phyloP scores from a whole-genome alignment of 129 eudicot genomes.

The Tanacetum coccineum region DNA sequence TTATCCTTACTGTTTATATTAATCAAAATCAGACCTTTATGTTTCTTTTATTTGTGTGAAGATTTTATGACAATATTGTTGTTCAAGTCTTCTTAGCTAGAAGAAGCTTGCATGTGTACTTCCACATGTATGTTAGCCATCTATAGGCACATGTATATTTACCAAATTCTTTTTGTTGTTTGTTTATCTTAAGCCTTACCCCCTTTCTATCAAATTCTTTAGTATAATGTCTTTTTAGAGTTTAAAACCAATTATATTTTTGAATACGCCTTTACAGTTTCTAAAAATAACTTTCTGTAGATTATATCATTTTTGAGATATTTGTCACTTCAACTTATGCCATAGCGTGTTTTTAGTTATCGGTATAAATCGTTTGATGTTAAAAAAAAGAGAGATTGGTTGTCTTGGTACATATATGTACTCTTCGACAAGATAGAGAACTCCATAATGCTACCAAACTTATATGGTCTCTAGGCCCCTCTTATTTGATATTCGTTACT shows the following conservation, averaged over 20 bases:
- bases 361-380: too few species aligned
- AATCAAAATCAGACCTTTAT: conserved; percentile 31
- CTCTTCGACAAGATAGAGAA: neutral
- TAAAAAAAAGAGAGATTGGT: neutral
- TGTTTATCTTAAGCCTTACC: conserved; percentile 6
- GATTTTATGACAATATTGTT: conserved; percentile 20
- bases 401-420: neutral
- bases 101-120: conserved; percentile 36
- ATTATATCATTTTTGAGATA: neutral
- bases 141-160: conserved; percentile 18
- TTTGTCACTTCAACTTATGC: neutral
- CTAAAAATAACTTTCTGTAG: neutral
- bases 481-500: neutral
- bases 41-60: conserved; percentile 12
- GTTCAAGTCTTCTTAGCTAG: conserved; percentile 27
- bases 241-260: neutral
- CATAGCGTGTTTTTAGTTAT: neutral
- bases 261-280: neutral
- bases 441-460: too few species aligned
- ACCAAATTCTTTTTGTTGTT: neutral
- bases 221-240: too few species aligned
- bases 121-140: conserved; percentile 29
- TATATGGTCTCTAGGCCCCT: neutral
- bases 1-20: conserved; percentile 25
- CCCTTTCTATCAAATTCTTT: neutral